These are phyloP conservation scores for Leccinum boreale DNA, from an alignment of 768 basidiomycete species.

Conservation along the genomic window DNA sequence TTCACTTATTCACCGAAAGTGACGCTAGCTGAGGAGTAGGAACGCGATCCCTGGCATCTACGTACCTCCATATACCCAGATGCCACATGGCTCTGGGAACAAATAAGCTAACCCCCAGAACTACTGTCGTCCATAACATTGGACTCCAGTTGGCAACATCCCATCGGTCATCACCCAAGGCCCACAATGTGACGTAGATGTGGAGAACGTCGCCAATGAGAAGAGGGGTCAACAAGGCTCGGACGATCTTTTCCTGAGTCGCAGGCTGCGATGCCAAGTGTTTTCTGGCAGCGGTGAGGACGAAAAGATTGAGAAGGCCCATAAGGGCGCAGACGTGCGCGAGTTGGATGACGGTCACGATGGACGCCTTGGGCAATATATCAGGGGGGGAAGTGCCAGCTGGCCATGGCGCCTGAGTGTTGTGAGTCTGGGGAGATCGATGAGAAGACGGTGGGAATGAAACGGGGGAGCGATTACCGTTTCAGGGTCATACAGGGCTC, in stretches of 20 bases:
- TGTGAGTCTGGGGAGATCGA: constrained; percentile 51
- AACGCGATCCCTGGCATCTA: constrained; percentile 56
- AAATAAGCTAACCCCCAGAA: constrained; percentile 61
- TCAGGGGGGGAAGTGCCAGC: constrained; percentile 42
- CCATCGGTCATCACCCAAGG: constrained; percentile 70
- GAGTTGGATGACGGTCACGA: constrained; percentile 71
- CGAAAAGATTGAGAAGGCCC: constrained; percentile 65
- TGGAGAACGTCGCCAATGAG: constrained; percentile 68
- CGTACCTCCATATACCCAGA: constrained; percentile 70
- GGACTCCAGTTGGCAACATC: constrained; percentile 58
- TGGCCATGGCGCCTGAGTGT: constrained; percentile 75
- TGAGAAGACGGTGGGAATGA: not conserved
- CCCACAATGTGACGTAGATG: constrained; percentile 67
- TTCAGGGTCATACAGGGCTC: constrained; percentile 62
- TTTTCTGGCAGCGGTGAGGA: constrained; percentile 58
- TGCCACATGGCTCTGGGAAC: constrained; percentile 74
- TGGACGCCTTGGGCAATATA: constrained; percentile 54
- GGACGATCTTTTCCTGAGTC: constrained; percentile 70
- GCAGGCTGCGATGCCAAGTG: constrained; percentile 57
- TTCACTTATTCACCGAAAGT: constrained; percentile 13
- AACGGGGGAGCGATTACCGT: constrained; percentile 39
- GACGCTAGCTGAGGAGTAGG: not conserved
- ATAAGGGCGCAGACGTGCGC: constrained; percentile 75
- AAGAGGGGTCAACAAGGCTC: constrained; percentile 62
- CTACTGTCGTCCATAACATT: constrained; percentile 65